phyloP scores from a whole-genome alignment of 1,139 yeast genomes.

The Yamadazyma sp. region DNA sequence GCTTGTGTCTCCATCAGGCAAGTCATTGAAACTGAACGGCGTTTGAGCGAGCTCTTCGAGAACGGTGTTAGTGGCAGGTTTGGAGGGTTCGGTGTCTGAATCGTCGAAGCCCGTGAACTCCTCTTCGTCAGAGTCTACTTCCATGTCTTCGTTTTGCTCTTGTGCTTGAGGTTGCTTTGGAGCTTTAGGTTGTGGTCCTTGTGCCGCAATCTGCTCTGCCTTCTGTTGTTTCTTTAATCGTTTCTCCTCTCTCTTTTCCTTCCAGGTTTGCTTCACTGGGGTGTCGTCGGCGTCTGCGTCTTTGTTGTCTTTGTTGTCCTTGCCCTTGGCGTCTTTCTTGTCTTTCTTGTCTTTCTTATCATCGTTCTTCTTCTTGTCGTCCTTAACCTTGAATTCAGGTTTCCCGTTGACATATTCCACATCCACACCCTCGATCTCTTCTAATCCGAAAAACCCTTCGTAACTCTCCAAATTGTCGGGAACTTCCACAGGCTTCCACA shows the following conservation, averaged over 20 bases:
- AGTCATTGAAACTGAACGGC: slow-evolving; percentile 26
- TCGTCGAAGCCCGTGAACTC: slow-evolving; percentile 31
- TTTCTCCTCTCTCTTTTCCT: slow-evolving; percentile 11
- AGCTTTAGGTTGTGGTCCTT: slow-evolving; percentile 11
- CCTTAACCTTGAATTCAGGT: slow-evolving; percentile 60
- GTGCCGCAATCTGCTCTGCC: slow-evolving; percentile 9
- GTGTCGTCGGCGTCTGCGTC: neutral
- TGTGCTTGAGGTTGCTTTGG: slow-evolving; percentile 16
- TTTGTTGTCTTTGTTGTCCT: neutral
- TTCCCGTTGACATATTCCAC: slow-evolving; percentile 68
- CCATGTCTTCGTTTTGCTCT: slow-evolving; percentile 12
- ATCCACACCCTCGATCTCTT: slow-evolving; percentile 91
- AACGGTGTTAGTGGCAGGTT: slow-evolving; percentile 15
- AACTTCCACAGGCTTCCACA: slow-evolving; percentile 81
- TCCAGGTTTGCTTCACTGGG: neutral
- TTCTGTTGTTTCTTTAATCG: neutral
- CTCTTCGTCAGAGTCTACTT: slow-evolving; percentile 17
- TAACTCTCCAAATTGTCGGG: slow-evolving; percentile 85
- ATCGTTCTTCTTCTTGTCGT: slow-evolving; percentile 28
- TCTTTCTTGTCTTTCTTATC: slow-evolving; percentile 4
- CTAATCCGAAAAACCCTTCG: slow-evolving; percentile 88
- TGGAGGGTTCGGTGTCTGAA: slow-evolving; percentile 10
- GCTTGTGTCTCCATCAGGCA: slow-evolving; percentile 44
- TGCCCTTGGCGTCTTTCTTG: neutral
- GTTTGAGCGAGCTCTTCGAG: slow-evolving; percentile 13